These are phyloP conservation scores for Circinella umbellata DNA, from an alignment of 371 early-diverging fungal species.

Conservation along the genomic window DNA sequence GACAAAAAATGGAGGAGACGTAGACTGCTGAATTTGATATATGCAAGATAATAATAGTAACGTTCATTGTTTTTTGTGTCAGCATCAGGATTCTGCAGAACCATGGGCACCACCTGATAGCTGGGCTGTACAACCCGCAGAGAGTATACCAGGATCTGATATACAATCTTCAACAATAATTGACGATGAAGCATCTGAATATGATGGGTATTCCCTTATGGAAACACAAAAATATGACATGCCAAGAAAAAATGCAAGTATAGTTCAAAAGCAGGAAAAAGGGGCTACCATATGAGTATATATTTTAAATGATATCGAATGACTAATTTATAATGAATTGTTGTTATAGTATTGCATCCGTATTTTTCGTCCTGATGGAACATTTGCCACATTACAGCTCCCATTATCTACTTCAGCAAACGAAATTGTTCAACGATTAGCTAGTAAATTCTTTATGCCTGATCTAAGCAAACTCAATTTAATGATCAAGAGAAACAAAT, in stretches of 20 bases:
- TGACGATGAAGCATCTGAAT: conserved; percentile 38
- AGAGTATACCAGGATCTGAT: conserved; percentile 15
- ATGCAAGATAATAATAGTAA: neutral
- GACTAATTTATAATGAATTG: too few species aligned
- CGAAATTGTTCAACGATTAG: conserved; percentile 72
- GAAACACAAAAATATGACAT: conserved; percentile 35
- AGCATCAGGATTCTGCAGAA: conserved; percentile 27
- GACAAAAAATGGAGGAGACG: neutral
- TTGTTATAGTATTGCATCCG: conserved; percentile 57
- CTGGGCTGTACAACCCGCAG: conserved; percentile 66
- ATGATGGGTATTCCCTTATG: conserved; percentile 41
- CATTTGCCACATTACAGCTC: conserved; percentile 77
- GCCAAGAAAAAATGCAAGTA: conserved; percentile 39
- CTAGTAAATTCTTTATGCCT: conserved; percentile 78
- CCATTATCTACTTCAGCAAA: conserved; percentile 69
- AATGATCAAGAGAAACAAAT: conserved; percentile 62
- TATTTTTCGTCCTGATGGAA: conserved; percentile 72
- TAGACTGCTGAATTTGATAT: neutral
- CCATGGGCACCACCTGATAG: conserved; percentile 73
- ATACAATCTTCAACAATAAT: conserved; percentile 22
- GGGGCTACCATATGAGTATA: too few species aligned
- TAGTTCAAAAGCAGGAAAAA: neutral
- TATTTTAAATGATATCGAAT: too few species aligned
- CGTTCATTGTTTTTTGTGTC: neutral
- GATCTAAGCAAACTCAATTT: conserved; percentile 77